These are phyloP conservation scores for Saccharomycopsis schoenii DNA, from an alignment of 805 yeast species.

Conservation along the genomic window DNA sequence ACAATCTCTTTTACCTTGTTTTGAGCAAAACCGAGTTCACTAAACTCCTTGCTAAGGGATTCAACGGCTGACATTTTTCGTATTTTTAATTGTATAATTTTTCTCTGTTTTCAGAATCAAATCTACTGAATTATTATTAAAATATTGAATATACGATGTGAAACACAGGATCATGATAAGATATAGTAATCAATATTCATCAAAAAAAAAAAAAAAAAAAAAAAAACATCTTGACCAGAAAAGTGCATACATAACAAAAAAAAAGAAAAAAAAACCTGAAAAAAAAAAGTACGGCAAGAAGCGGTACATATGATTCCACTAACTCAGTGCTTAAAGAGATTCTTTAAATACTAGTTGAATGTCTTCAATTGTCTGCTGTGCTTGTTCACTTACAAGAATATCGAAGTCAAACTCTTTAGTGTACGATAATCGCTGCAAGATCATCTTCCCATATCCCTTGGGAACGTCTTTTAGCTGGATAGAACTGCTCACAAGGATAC, in stretches of 20 bases:
- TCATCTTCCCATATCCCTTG: conserved; percentile 29
- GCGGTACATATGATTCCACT: background rate
- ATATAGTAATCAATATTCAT: background rate
- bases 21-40: conserved; percentile 56
- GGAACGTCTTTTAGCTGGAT: conserved; percentile 42
- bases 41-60: conserved; percentile 27
- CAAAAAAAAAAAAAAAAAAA: background rate
- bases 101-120: background rate
- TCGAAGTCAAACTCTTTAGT: conserved; percentile 8
- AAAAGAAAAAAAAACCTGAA: background rate
- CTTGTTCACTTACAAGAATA: conserved; percentile 15
- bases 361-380: conserved; percentile 8
- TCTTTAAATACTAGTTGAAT: background rate
- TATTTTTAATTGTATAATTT: background rate
- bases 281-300: background rate
- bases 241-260: background rate
- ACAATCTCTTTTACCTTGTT: conserved; percentile 68
- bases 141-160: background rate
- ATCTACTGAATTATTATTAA: background rate
- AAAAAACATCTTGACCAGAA: background rate
- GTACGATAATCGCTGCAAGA: background rate
- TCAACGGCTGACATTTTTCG: conserved; percentile 22
- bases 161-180: background rate
- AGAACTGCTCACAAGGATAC: conserved; percentile 37
- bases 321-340: background rate